phyloP scores from a whole-genome alignment of 1,284 basidiomycete species.

The Leccinum subrobustum region DNA sequence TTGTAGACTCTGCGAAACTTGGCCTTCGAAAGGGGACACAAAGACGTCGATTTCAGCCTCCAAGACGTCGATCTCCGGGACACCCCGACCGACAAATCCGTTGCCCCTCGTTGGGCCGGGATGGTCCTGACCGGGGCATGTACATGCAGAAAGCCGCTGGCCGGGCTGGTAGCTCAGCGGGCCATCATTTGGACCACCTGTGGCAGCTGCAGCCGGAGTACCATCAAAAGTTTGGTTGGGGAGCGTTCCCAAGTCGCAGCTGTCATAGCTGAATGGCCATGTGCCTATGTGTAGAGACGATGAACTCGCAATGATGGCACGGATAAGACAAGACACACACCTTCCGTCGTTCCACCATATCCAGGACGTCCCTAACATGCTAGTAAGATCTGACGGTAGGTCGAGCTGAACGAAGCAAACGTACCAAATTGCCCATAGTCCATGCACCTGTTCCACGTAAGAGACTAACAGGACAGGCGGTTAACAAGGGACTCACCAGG shows the following conservation, averaged over 20 bases:
- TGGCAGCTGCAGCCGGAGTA: slow-evolving; percentile 50
- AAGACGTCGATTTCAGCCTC: slow-evolving; percentile 59
- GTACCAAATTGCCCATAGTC: slow-evolving; percentile 80
- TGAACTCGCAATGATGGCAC: background rate
- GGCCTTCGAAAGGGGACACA: slow-evolving; percentile 46
- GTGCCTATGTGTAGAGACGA: slow-evolving; percentile 31
- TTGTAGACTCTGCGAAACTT: slow-evolving; percentile 81
- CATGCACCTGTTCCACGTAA: slow-evolving; percentile 52
- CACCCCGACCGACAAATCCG: slow-evolving; percentile 72
- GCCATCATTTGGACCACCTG: slow-evolving; percentile 46
- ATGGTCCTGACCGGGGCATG: slow-evolving; percentile 78
- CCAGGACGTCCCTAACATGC: slow-evolving; percentile 68
- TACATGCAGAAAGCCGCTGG: slow-evolving; percentile 78
- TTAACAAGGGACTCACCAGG: slow-evolving; percentile 44
- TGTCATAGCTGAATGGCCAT: slow-evolving; percentile 84
- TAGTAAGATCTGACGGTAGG: slow-evolving; percentile 12
- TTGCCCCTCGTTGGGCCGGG: slow-evolving; percentile 63
- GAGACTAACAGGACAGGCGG: slow-evolving; percentile 5
- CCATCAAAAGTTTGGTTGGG: slow-evolving; percentile 69
- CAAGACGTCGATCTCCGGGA: slow-evolving; percentile 85
- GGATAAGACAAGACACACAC: slow-evolving; percentile 31
- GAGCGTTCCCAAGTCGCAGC: slow-evolving; percentile 83
- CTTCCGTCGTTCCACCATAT: slow-evolving; percentile 59
- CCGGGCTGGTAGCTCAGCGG: slow-evolving; percentile 73
- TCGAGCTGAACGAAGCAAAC: background rate